These are phyloP conservation scores for Paraurostyla sp. DNA, from an alignment of 73 alveolate species.

Conservation along the genomic window DNA sequence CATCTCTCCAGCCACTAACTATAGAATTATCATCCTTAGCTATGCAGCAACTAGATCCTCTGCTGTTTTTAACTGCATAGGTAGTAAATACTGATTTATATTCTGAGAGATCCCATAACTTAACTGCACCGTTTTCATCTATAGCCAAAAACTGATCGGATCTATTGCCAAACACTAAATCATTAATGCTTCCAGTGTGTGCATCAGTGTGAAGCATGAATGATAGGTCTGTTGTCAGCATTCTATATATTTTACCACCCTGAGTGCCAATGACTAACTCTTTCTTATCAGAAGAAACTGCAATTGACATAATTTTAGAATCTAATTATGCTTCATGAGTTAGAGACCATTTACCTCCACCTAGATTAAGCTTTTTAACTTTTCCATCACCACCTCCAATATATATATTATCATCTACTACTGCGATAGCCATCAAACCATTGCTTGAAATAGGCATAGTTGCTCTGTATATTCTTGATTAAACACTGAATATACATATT, in stretches of 20 bases:
- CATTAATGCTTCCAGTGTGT: conserved; percentile 88
- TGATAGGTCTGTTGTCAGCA: conserved; percentile 81
- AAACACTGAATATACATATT: conserved; percentile 83
- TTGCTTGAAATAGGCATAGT: conserved; percentile 89
- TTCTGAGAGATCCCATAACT: conserved; percentile 91
- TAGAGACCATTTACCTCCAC: conserved; percentile 82
- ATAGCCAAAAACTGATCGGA: conserved; percentile 86
- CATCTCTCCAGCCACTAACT: conserved; percentile 92
- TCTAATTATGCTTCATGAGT: conserved; percentile 90
- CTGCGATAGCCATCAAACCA: conserved; percentile 86
- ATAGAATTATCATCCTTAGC: conserved; percentile 89
- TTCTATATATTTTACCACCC: conserved; percentile 91
- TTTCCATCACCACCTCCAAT: conserved; percentile 97
- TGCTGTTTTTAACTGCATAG: conserved; percentile 71
- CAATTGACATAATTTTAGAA: conserved; percentile 85
- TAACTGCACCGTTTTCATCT: conserved; percentile 89
- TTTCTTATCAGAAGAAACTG: conserved; percentile 79
- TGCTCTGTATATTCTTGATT: conserved; percentile 85
- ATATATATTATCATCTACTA: conserved; percentile 80
- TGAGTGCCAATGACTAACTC: conserved; percentile 88
- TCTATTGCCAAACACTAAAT: conserved; percentile 83
- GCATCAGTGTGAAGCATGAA: conserved; percentile 92
- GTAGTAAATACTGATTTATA: conserved; percentile 79
- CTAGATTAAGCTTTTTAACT: conserved; percentile 86
- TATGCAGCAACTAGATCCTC: conserved; percentile 80